A percentile compares a stretch with the other conserved stretches of the same genome.
phyloP scores from a whole-genome alignment of 495 filamentous ascomycete species.

The Aspergillus cavernicola region DNA sequence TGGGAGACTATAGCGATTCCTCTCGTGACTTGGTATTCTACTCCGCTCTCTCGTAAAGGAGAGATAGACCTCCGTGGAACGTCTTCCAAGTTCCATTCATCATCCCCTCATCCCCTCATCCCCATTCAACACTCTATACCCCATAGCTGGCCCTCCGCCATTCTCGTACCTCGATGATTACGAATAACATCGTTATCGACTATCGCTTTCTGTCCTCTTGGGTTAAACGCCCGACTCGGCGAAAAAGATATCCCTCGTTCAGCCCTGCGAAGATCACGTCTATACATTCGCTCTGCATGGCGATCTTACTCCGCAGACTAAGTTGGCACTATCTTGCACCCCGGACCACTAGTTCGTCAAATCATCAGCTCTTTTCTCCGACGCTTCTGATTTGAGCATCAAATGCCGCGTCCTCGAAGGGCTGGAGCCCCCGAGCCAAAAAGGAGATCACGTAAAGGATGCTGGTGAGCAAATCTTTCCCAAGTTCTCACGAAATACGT shows the following conservation, averaged over 20 bases:
- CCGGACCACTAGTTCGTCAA: conserved; percentile 17
- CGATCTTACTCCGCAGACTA: conserved; percentile 24
- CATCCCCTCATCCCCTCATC: neutral
- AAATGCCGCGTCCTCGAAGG: conserved; percentile 66
- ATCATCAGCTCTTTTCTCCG: conserved; percentile 16
- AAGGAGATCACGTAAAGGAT: conserved; percentile 75
- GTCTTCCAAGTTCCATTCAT: too few relatives aligned
- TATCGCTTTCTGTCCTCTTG: conserved; percentile 43
- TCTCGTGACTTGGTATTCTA: conserved; percentile 1
- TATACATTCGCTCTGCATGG: conserved; percentile 23
- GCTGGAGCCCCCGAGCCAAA: conserved; percentile 65
- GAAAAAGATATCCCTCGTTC: conserved; percentile 23
- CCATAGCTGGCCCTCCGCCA: conserved; percentile 12
- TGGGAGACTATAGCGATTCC: neutral
- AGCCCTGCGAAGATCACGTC: conserved; percentile 15
- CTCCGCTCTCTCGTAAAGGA: neutral
- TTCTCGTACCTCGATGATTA: conserved; percentile 42
- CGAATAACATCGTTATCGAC: conserved; percentile 37
- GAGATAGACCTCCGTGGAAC: too few relatives aligned
- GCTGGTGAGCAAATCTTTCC: conserved; percentile 60
- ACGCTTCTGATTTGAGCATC: conserved; percentile 21
- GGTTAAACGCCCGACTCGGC: conserved; percentile 32
- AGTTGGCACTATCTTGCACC: conserved; percentile 21
- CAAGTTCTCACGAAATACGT: neutral
- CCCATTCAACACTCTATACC: neutral